Evolutionary conservation across 225 moss, liverwort and hornwort genomes (phyloP).

Genomic region (Ulota crispa): DNA sequence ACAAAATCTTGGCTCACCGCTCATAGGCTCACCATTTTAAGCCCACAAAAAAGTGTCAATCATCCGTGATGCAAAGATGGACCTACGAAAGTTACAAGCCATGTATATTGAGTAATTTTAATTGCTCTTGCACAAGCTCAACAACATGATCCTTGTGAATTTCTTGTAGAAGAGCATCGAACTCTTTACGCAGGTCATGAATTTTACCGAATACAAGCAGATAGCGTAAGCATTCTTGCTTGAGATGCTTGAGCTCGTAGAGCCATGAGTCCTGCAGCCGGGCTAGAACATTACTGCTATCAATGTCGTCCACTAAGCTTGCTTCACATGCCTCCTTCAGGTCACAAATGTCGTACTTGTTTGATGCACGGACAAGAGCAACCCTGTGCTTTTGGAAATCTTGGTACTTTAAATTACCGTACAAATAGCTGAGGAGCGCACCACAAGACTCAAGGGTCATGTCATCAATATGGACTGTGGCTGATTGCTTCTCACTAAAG

Average conservation of each 20-base stretch:
- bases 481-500: constrained; percentile 45
- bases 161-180: constrained; percentile 43
- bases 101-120: constrained; percentile 41
- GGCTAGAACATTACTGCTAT: constrained; percentile 42
- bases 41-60: too few species aligned
- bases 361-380: constrained; percentile 44
- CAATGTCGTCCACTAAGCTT: constrained; percentile 48
- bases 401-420: constrained; percentile 40
- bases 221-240: constrained; percentile 50
- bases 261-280: constrained; percentile 44
- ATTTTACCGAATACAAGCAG: constrained; percentile 56
- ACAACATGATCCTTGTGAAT: constrained; percentile 51
- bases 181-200: constrained; percentile 42
- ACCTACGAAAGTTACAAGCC: constrained; percentile 21
- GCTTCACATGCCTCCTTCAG: constrained; percentile 50
- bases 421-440: constrained; percentile 48
- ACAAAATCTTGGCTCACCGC: too few species aligned
- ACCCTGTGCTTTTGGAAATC: constrained; percentile 48
- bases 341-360: constrained; percentile 48
- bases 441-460: constrained; percentile 55
- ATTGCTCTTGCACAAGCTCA: constrained; percentile 50
- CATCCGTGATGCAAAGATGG: neutral
- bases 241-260: constrained; percentile 44
- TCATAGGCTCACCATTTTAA: too few species aligned
- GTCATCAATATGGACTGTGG: constrained; percentile 49